Base-by-base conservation (phyloP, 208 protist genomes). In the Leishmania tarentolae region DNA sequence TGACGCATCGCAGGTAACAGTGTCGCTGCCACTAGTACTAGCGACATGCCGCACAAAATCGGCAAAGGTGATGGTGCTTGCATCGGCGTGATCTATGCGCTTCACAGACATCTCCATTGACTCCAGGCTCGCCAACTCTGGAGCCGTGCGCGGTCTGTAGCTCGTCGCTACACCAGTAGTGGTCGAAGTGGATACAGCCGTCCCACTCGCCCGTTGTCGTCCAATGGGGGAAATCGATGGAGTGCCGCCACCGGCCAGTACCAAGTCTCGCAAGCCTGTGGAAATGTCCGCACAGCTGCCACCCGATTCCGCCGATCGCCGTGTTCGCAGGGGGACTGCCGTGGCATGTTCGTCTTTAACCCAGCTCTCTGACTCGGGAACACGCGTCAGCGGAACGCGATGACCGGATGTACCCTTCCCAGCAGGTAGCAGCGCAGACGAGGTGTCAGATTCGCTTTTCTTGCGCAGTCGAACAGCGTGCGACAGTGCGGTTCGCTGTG, bases 351-450 rank as follows among this genome's bases (percentile, higher is more conserved):
- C 70, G 61, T 44, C 72, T 24, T 17, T 50, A 0, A 52, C 56
- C 82, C 82, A 86, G 42, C 47, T 42, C 56, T 86, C 78, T 9
- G 78, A 69, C 65, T 82, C 79, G 31, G 82, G 82, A 3, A 86
- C 78, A 17, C 77, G 82, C 15, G 82, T 86, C 44, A 86, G 82
- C 35, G 82, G 82, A 2, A 86, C 74, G 42, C 82, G 82, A 44
- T 71, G 82, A n/a, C 56, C 40, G 31, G 57, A 52, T 8, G 56
- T 3, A 21, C 65, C 4, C 19, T 59, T 80, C 68, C 35, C 35
- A 47, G 50, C 0, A n/a, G 82, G 7, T 31, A 47, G n/a, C 24
- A 40, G 46, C 8, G 69, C n/a, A 2, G 68, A 57, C 46, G 76
- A 66, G 7, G 40, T 69, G 9, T 44, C 35, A n/a, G 61, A 56